Evolutionary conservation across 2,329 filamentous ascomycete genomes (phyloP), one percentile per base, ranked within the genome.

Genomic region (Aspergillus niger): DNA sequence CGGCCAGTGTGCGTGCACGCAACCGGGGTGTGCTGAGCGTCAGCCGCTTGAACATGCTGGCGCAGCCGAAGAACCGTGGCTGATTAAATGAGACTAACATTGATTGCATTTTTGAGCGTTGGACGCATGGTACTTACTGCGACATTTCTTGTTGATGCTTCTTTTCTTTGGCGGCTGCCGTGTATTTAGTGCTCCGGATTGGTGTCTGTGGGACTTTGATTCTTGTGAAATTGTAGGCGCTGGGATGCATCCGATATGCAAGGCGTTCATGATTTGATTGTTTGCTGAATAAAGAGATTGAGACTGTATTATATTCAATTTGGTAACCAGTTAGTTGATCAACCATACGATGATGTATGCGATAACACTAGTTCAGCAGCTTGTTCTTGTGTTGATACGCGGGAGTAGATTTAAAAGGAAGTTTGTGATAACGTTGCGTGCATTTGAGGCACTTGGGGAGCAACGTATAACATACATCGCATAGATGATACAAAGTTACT

Each of bases 11-110:
- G 17, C 70, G 66, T 38, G 60, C 71, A 52, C 76, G 68, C 58
- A 66, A 59, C 26, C 71, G 68, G 20, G 66, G 69, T 17, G 69
- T 74, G 17, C 69, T 82, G 55, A 82, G 76, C 57, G 67, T 81
- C 65, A 80, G 77, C 61, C 77, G 80, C 28, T 67, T 82, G 67
- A 81, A 82, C 61, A 76, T 81, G 75, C 73, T 82, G 36, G 72
- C 79, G 15, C 76, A 76, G 59, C 80, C 80, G 2, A 82, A 81
- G 70, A 66, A 72, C 41, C 76, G 76, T 28, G 59, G 67, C 60
- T 77, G 65, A 51, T 36, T 2, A 11, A 20, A 52, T 36, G 39
- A 22, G 10, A 5, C 32, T 36, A 15, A 36, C 32, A 36, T 15
- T 36, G 32, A 22, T 60, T 62, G 52, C 60, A 63, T 64, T 64